A percentile compares a stretch with the other conserved stretches of the same genome.
Conservation (phyloP, 306 rosid genomes). For the Quercus bicolor region DNA sequence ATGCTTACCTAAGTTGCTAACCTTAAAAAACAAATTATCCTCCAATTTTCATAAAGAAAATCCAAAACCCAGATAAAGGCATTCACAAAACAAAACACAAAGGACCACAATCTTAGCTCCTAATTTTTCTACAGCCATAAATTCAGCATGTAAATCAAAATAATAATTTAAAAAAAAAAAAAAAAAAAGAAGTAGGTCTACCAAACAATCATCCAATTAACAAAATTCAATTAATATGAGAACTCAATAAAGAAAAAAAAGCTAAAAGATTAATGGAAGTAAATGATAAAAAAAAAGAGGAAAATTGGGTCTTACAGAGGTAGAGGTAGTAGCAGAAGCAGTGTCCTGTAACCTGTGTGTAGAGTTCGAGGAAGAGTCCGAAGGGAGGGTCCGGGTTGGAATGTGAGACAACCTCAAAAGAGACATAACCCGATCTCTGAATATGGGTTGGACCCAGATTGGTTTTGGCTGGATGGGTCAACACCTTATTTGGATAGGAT, state of each 20-base stretch:
- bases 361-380: constrained; percentile 25
- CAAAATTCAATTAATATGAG: not conserved
- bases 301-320: constrained; percentile 24
- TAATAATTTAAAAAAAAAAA: no score
- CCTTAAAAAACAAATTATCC: not conserved
- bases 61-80: not conserved
- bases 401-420: constrained; percentile 18
- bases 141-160: not conserved
- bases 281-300: not conserved
- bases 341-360: no score
- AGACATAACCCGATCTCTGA: constrained; percentile 38
- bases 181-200: not conserved
- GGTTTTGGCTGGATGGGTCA: not conserved
- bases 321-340: not conserved
- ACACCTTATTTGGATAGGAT: no score
- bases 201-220: not conserved
- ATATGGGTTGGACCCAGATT: constrained; percentile 43
- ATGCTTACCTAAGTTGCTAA: not conserved
- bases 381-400: constrained; percentile 49
- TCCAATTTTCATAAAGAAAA: not conserved
- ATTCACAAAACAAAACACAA: not conserved
- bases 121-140: not conserved
- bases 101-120: not conserved
- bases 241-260: not conserved
- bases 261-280: not conserved